These are phyloP conservation scores for Glebionis coronaria DNA, from an alignment of 129 eudicot species.

Conservation along the genomic window DNA sequence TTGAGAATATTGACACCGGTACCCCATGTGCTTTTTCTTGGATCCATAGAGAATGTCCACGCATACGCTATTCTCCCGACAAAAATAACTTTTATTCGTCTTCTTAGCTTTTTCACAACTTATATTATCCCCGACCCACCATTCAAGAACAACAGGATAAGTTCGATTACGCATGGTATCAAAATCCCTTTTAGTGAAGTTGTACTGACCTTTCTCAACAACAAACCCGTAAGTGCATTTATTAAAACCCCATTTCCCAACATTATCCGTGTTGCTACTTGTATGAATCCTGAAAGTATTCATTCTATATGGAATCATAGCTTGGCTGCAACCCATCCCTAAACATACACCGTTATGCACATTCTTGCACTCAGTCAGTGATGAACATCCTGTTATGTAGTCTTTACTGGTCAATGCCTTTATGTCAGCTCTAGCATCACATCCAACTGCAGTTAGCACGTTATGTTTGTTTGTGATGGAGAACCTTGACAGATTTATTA, in stretches of 20 bases:
- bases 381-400: conserved; percentile 12
- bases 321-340: conserved; percentile 33
- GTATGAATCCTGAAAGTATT: conserved; percentile 19
- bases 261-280: conserved; percentile 16
- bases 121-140: conserved; percentile 22
- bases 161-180: conserved; percentile 9
- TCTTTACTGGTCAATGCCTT: neutral
- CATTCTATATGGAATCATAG: conserved; percentile 8
- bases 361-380: neutral
- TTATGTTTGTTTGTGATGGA: conserved; percentile 12
- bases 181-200: conserved; percentile 5
- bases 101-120: conserved; percentile 15
- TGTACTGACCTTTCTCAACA: conserved; percentile 16
- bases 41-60: neutral
- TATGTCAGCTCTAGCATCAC: conserved; percentile 32
- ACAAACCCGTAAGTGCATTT: conserved; percentile 29
- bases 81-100: neutral
- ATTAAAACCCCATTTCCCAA: conserved; percentile 19
- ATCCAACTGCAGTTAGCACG: conserved; percentile 27
- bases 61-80: conserved; percentile 29
- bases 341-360: conserved; percentile 9
- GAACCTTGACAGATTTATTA: conserved; percentile 19
- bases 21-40: neutral
- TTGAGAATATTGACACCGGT: conserved; percentile 9
- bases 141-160: conserved; percentile 14